Evolutionary conservation across 129 eudicot species (phyloP), one percentile per base, ranked within the genome.

Genomic region (Sambucus nigra): DNA sequence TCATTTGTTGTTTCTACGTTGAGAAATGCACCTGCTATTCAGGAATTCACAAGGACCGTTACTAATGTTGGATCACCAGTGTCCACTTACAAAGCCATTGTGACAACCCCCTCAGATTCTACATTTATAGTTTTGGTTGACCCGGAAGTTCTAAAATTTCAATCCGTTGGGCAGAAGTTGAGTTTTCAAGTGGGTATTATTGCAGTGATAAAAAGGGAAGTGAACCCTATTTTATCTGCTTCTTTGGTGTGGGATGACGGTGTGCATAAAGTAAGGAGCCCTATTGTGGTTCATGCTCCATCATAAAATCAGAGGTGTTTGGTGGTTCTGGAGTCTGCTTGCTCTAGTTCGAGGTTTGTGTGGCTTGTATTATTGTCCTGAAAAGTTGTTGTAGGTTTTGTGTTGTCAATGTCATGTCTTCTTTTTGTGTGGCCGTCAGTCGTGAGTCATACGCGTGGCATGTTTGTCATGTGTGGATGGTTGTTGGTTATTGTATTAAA

Each of bases 181-280:
- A 33, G 59, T 17, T 67, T 31, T 49, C 27, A 38, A 12, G 15
- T 67, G 65, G 13, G 33, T 25, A 28, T 67, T 13, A 25, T 17
- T 15, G 59, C 29, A 27, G 28, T 15, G 7, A 26, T 67, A 18
- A 10, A 3, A 21, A 5, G 0, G 9, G 9, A 23, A n/a, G 65
- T 57, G 14, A 26, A 18, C 14, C 44, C 72, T 1, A 50, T 67
- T 42, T 4, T 35, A 35, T 67, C 72, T 9, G 52, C 46, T 38
- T 28, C 46, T 26, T 50, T 67, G 51, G 47, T 16, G 12, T 67
- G 72, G 72, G 50, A 38, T 12, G 65, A 67, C 57, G 72, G 53
- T 11, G 72, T 57, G 14, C 72, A 67, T 50, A 32, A 67, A 27
- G 72, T 67, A 6, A 59, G 72, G 25, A 67, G 72, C 59, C 72